Evolutionary conservation across 2,329 filamentous ascomycete species (phyloP).

Genomic region (Colletotrichum salicis): DNA sequence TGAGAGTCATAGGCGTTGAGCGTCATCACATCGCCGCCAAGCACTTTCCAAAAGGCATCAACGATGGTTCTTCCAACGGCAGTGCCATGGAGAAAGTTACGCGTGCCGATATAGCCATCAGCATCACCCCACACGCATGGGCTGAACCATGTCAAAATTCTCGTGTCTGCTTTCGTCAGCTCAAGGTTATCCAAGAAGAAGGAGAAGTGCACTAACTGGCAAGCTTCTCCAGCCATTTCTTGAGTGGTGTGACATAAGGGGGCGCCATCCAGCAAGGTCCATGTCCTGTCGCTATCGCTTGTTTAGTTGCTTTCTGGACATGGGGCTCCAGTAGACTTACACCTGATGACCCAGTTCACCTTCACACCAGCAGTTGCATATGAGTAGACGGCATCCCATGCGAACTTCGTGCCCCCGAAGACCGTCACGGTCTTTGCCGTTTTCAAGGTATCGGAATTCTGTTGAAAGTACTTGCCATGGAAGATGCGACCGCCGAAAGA

Average conservation of each 20-base stretch:
- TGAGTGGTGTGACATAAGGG: constrained; percentile 72
- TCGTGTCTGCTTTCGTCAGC: constrained; percentile 54
- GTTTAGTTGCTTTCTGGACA: background rate
- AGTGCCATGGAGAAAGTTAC: constrained; percentile 67
- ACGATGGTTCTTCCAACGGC: constrained; percentile 65
- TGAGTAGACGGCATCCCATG: constrained; percentile 72
- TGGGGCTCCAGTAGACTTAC: constrained; percentile 41
- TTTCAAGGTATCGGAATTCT: constrained; percentile 52
- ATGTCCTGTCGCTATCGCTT: constrained; percentile 54
- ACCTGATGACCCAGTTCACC: constrained; percentile 70
- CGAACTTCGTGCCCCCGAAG: constrained; percentile 73
- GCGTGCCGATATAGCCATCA: constrained; percentile 66
- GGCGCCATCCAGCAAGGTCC: constrained; percentile 70
- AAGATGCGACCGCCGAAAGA: constrained; percentile 59
- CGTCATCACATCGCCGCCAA: constrained; percentile 64
- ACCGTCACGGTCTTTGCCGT: constrained; percentile 60
- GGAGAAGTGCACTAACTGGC: constrained; percentile 53
- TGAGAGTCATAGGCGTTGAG: constrained; percentile 65
- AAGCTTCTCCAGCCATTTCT: constrained; percentile 74
- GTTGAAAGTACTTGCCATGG: constrained; percentile 58
- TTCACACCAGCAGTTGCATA: constrained; percentile 65
- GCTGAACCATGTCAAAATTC: constrained; percentile 78
- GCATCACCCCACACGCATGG: constrained; percentile 77
- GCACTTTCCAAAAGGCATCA: constrained; percentile 65
- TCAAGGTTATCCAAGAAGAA: background rate